These are phyloP conservation scores for Lachancea meyersii DNA, from an alignment of 805 yeast species.

Conservation along the genomic window DNA sequence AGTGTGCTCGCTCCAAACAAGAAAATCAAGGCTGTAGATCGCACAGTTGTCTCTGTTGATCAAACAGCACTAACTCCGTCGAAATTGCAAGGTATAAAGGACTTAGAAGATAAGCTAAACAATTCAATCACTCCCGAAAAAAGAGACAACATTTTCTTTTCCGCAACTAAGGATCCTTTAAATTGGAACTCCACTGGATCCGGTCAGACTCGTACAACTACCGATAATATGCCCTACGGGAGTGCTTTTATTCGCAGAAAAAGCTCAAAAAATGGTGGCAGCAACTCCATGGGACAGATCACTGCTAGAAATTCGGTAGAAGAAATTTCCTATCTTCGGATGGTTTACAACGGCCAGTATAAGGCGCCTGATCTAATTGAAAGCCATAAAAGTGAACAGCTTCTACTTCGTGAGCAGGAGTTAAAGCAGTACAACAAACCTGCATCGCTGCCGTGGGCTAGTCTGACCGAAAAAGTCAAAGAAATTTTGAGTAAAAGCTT, in stretches of 20 bases:
- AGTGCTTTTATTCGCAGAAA: conserved; percentile 29
- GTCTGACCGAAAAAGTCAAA: conserved; percentile 28
- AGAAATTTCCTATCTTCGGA: conserved; percentile 28
- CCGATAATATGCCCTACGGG: conserved; percentile 32
- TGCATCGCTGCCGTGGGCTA: conserved; percentile 19
- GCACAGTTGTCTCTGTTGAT: neutral
- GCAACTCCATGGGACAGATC: conserved; percentile 9
- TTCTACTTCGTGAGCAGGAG: conserved; percentile 21
- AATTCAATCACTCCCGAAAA: conserved; percentile 10
- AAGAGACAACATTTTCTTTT: conserved; percentile 3
- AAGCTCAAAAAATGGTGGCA: conserved; percentile 6
- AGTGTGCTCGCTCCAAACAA: neutral
- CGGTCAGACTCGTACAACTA: neutral
- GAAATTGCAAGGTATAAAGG: neutral
- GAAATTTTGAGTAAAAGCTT: conserved; percentile 16
- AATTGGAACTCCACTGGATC: conserved; percentile 24
- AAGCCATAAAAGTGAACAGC: conserved; percentile 24
- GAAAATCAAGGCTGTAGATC: neutral
- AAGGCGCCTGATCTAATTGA: conserved; percentile 29
- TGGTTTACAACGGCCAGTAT: conserved; percentile 34
- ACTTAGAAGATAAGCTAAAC: conserved; percentile 5
- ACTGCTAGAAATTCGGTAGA: conserved; percentile 19
- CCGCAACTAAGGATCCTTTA: conserved; percentile 26
- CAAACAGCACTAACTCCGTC: neutral
- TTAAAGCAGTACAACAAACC: conserved; percentile 6